These are phyloP conservation scores for Diaporthe ampelina DNA, from an alignment of 2,329 filamentous ascomycete genomes.

Conservation along the genomic window DNA sequence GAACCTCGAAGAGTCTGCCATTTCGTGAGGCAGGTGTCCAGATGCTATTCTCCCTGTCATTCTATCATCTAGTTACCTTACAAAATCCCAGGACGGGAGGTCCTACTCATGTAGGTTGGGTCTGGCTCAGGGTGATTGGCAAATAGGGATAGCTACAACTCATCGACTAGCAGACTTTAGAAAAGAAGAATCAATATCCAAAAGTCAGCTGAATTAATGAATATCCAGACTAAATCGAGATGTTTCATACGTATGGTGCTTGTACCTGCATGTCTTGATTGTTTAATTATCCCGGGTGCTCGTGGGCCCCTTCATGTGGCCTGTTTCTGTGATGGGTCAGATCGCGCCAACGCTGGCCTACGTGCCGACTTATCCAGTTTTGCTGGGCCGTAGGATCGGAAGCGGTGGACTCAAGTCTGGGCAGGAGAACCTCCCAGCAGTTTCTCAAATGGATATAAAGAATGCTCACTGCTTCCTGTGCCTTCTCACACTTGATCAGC, in stretches of 20 bases:
- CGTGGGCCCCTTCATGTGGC: not conserved
- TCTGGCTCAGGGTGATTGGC: not conserved
- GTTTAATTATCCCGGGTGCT: not conserved
- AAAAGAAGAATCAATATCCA: not conserved
- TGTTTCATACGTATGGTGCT: not conserved
- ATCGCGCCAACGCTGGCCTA: not conserved
- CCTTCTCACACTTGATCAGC: not conserved
- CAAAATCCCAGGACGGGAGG: not conserved
- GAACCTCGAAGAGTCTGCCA: not conserved
- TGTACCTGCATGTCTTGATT: not conserved
- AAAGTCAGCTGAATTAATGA: not conserved
- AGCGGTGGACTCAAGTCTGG: not conserved
- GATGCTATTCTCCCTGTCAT: not conserved
- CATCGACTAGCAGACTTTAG: not conserved
- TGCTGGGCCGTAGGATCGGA: not conserved
- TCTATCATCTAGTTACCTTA: not conserved
- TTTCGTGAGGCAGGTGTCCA: not conserved
- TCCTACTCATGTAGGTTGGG: not conserved
- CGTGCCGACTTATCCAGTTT: constrained; percentile 10
- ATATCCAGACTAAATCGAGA: not conserved
- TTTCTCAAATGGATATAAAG: not conserved
- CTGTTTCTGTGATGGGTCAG: constrained; percentile 2
- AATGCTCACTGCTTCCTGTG: not conserved
- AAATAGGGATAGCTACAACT: not conserved
- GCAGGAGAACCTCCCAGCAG: constrained; percentile 1